Conservation (phyloP, 148 eudicot genomes). For the Agrostemma githago region DNA sequence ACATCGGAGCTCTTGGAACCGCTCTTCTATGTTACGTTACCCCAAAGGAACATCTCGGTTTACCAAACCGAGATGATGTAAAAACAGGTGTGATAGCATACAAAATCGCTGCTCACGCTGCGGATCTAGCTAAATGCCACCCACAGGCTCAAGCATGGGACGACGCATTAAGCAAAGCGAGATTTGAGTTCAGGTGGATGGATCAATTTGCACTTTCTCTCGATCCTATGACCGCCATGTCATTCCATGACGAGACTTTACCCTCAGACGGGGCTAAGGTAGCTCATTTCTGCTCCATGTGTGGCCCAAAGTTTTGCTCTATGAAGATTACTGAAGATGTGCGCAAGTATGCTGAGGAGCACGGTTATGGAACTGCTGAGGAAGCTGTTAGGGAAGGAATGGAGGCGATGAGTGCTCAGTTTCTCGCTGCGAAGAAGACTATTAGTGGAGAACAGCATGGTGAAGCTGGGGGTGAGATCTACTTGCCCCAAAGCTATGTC, state of each 20-base stretch:
- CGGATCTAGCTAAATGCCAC: slow-evolving; percentile 87
- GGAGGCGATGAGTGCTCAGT: slow-evolving; percentile 96
- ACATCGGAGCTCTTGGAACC: slow-evolving; percentile 94
- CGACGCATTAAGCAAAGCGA: slow-evolving; percentile 92
- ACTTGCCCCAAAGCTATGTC: slow-evolving; percentile 74
- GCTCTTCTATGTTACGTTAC: slow-evolving; percentile 96
- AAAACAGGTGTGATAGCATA: slow-evolving; percentile 94
- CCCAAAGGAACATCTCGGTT: slow-evolving; percentile 97
- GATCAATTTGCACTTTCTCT: slow-evolving; percentile 91
- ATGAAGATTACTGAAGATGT: slow-evolving; percentile 99
- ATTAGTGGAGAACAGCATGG: slow-evolving; percentile 96
- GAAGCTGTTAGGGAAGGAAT: slow-evolving; percentile 84
- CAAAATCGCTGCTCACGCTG: slow-evolving; percentile 98
- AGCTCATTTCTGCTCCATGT: slow-evolving; percentile 99
- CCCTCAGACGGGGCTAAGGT: slow-evolving; percentile 98
- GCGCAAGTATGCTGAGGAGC: slow-evolving; percentile 92
- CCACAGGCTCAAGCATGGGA: slow-evolving; percentile 94
- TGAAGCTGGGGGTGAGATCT: slow-evolving; percentile 93
- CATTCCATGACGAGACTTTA: slow-evolving; percentile 90
- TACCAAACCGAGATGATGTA: slow-evolving; percentile 92
- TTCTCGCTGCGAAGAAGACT: slow-evolving; percentile 88
- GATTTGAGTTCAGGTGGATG: slow-evolving; percentile 98
- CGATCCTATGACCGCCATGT: slow-evolving; percentile 96
- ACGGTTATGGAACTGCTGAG: slow-evolving; percentile 92
- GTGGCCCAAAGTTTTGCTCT: slow-evolving; percentile 97